phyloP scores from a whole-genome alignment of 257 asterid genomes.

The Petunia secreta region DNA sequence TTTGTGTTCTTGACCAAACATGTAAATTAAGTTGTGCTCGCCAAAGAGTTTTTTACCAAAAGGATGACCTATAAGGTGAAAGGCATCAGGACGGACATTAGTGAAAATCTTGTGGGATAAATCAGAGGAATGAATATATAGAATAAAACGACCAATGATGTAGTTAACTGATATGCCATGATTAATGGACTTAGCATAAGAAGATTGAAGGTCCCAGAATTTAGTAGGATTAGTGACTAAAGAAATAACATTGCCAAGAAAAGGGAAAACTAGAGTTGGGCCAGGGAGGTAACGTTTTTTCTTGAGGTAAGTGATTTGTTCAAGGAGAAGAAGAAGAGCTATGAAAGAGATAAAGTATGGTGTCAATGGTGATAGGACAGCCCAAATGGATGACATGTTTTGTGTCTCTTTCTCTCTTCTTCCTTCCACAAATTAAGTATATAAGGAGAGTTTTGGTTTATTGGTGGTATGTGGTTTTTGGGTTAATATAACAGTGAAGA shows the following conservation, averaged over 20 bases:
- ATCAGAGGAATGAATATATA: slow-evolving; percentile 79
- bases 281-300: slow-evolving; percentile 82
- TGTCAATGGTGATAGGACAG: slow-evolving; percentile 38
- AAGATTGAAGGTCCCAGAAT: slow-evolving; percentile 76
- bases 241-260: slow-evolving; percentile 73
- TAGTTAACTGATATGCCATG: slow-evolving; percentile 78
- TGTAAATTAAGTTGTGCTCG: slow-evolving; percentile 79
- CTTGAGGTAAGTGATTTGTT: slow-evolving; percentile 71
- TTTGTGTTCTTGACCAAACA: slow-evolving; percentile 86
- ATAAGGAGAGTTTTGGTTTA: too few species aligned
- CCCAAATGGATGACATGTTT: slow-evolving; percentile 36
- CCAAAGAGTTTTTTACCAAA: slow-evolving; percentile 90
- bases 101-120: slow-evolving; percentile 77
- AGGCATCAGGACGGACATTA: slow-evolving; percentile 91
- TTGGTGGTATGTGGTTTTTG: too few species aligned
- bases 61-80: slow-evolving; percentile 89
- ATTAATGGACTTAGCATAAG: slow-evolving; percentile 61
- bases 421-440: neutral
- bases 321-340: slow-evolving; percentile 56
- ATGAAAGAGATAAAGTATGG: slow-evolving; percentile 53
- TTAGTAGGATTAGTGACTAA: slow-evolving; percentile 61
- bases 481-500: too few species aligned
- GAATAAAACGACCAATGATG: slow-evolving; percentile 75
- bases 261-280: slow-evolving; percentile 70
- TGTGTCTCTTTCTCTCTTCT: neutral